Evolutionary conservation across 768 basidiomycete species (phyloP).

Genomic region (Lentinula boryana): DNA sequence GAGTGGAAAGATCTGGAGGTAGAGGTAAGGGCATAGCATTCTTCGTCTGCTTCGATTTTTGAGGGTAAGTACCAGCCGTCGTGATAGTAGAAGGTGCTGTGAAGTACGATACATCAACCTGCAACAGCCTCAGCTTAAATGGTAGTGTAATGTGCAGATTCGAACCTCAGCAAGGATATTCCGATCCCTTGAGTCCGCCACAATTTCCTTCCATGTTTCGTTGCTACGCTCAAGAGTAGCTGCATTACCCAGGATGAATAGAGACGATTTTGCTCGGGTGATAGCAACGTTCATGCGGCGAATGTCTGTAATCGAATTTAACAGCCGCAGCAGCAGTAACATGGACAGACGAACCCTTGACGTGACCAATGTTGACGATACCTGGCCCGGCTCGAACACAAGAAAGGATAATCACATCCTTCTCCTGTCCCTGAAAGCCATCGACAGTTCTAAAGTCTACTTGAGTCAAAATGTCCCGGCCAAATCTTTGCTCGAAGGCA

Average conservation of each 20-base stretch:
- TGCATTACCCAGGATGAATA: conserved; percentile 90
- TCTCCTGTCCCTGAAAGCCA: conserved; percentile 99
- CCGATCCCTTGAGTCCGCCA: conserved; percentile 68
- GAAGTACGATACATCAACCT: conserved; percentile 31
- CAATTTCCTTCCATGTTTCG: conserved; percentile 69
- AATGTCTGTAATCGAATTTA: conserved; percentile 36
- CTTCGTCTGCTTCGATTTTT: conserved; percentile 17
- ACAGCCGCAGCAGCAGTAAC: conserved; percentile 1
- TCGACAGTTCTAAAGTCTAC: conserved; percentile 98
- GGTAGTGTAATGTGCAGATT: background rate
- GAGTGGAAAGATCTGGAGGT: conserved; percentile 32
- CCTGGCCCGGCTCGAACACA: conserved; percentile 92
- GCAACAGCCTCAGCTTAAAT: background rate
- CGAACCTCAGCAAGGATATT: conserved; percentile 60
- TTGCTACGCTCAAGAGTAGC: conserved; percentile 87
- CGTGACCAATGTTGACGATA: conserved; percentile 80
- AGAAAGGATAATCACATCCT: conserved; percentile 95
- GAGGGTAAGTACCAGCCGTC: conserved; percentile 10
- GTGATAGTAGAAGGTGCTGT: conserved; percentile 16
- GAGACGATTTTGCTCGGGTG: conserved; percentile 91
- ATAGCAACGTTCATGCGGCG: conserved; percentile 98
- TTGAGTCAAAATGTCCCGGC: conserved; percentile 56
- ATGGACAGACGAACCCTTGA: conserved; percentile 49
- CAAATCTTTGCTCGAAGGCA: conserved; percentile 67
- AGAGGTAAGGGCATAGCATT: conserved; percentile 11